Percentiles rank a stretch among this genome's conserved stretches.
Conservation (phyloP, 2,329 filamentous ascomycete genomes). For the Aspergillus fijiensis region DNA sequence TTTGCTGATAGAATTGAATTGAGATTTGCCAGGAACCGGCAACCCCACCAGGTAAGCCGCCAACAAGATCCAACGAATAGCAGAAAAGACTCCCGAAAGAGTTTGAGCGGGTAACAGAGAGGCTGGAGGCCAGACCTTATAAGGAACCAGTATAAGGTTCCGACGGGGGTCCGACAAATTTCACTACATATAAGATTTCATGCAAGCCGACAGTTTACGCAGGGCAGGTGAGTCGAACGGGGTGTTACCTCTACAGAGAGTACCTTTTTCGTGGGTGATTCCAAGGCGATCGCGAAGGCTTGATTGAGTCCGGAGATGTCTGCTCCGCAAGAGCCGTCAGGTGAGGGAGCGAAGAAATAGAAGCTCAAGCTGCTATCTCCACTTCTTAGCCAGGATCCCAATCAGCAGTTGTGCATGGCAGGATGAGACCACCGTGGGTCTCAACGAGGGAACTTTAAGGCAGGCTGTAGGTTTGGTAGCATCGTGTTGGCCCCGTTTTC, state of each 20-base stretch:
- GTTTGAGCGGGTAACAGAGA: not conserved
- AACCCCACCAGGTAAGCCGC: constrained; percentile 15
- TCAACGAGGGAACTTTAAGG: constrained; percentile 9
- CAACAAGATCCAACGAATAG: not conserved
- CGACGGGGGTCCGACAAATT: not conserved
- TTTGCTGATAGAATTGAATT: constrained; percentile 14
- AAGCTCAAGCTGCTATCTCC: constrained; percentile 8
- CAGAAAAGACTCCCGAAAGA: constrained; percentile 9
- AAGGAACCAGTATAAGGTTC: not conserved
- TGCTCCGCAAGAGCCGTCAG: constrained; percentile 19
- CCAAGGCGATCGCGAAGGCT: constrained; percentile 4
- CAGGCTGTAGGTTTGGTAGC: constrained; percentile 4
- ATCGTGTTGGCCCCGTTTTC: not conserved
- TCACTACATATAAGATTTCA: not conserved
- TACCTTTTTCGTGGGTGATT: no score
- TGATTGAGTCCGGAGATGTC: constrained; percentile 18
- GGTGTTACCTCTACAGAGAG: not conserved
- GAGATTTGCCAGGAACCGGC: constrained; percentile 10
- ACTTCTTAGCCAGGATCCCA: constrained; percentile 15
- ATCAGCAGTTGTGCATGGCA: constrained; percentile 14
- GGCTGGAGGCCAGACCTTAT: not conserved
- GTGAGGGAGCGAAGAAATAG: constrained; percentile 10
- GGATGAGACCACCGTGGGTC: constrained; percentile 19
- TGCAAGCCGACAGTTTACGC: not conserved
- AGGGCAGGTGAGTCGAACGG: not conserved